Evolutionary conservation across 495 filamentous ascomycete genomes (phyloP), one percentile per base, ranked within the genome.

Genomic region (Pyrenopolyporus hunteri): DNA sequence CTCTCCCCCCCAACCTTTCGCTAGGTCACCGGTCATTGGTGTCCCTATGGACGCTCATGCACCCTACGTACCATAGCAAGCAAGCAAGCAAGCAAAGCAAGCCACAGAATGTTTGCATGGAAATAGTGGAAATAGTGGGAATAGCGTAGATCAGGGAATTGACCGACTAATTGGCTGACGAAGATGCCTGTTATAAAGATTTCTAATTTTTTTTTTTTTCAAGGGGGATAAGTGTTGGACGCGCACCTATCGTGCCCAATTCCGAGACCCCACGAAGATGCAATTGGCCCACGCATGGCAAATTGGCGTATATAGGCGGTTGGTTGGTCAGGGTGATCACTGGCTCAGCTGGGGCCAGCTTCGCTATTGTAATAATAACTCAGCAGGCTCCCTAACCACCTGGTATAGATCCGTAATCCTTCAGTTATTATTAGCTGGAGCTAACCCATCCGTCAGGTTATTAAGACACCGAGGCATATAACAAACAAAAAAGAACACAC

Each of bases 151-250:
- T n/a, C n/a, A n/a, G n/a, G n/a, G n/a, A n/a, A n/a, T n/a, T n/a
- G n/a, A n/a, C n/a, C n/a, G n/a, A n/a, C 17, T 53, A 32, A 57
- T 43, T 57, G 33, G 52, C 20, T 35, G 9, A 20, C n/a, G 4
- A n/a, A 39, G 11, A 35, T 47, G 13, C 17, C 11, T 37, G 36
- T 59, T 50, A 25, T 10, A 25, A 50, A 59, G n/a, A n/a, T n/a
- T n/a, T n/a, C n/a, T n/a, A n/a, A n/a, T n/a, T n/a, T n/a, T n/a
- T n/a, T n/a, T 45, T 43, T 39, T 45, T 56, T 33, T 57, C 9
- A 42, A 39, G 39, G 35, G 26, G 31, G 23, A 60, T 59, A 2
- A 14, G 14, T 45, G 42, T 45, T 45, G 46, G 45, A 50, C 22
- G 40, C 48, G n/a, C 42, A 42, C 22, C 28, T 47, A 46, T 43